Base-by-base conservation (phyloP, 305 asterid genomes). In the Salvia sclarea region DNA sequence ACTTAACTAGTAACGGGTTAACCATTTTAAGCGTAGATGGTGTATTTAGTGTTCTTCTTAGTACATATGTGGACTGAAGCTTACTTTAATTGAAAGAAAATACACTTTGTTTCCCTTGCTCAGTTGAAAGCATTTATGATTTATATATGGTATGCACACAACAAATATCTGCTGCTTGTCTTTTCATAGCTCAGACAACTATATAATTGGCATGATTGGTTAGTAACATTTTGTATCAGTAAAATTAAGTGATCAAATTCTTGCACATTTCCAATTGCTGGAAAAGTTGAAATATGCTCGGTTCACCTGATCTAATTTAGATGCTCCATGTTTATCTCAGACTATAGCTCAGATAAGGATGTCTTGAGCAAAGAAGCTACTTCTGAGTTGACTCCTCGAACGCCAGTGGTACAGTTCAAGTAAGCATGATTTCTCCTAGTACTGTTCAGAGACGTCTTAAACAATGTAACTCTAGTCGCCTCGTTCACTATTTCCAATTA, bases 371-470 rank as follows among this genome's bases (percentile, higher is more conserved):
- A 65, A 45, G 84, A 85, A 76, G 76, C 48, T 75, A 73, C 61
- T 8, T 13, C 43, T 28, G 84, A 71, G 64, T 77, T 74, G 82
- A 85, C 87, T 83, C 92, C 95, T 61, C 70, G 53, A 45, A 82
- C 95, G 41, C 95, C 96, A 65, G 79, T 81, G 70, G 66, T 82
- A 64, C 85, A 82, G 76, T 66, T 59, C 9, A 55, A 78, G 97
- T 90, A 80, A 82, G 87, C 70, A 48, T 38, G 33, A 38, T 68
- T 74, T 76, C 41, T 40, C 14, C n/a, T 21, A 14, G 44, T 45
- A 70, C 50, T 49, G 66, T 49, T 61, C 55, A 2, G 5, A 43
- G 59, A 20, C 31, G 24, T 25, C 58, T 60, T 61, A 25, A 59
- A 43, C 22, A 35, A 59, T 66, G 61, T 43, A 49, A 56, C 40